phyloP scores from a whole-genome alignment of 148 eudicot genomes.

The Rhododendron ovatum region DNA sequence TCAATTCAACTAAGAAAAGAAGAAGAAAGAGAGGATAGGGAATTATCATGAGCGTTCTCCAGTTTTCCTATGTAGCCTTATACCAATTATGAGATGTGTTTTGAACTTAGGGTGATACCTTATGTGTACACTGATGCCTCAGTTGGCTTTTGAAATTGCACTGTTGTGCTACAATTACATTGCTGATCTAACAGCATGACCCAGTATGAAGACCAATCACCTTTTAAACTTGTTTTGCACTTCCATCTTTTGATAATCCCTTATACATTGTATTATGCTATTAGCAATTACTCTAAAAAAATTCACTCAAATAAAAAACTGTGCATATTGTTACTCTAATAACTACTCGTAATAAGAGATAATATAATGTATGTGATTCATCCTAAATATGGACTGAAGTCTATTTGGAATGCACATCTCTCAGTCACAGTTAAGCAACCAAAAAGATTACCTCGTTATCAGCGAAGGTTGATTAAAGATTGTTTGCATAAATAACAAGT shows the following conservation, averaged over 20 bases:
- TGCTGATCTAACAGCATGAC: background rate
- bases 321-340: background rate
- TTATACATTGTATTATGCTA: background rate
- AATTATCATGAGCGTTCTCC: background rate
- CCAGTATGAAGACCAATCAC: background rate
- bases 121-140: background rate
- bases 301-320: background rate
- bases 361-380: background rate
- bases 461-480: background rate
- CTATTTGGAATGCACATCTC: background rate
- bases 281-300: background rate
- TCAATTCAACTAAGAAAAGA: background rate
- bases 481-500: background rate
- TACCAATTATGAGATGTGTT: background rate
- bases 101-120: background rate
- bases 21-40: background rate
- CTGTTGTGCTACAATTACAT: background rate
- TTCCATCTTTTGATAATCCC: background rate
- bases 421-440: background rate
- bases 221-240: background rate
- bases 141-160: background rate
- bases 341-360: background rate
- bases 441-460: background rate
- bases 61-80: background rate
- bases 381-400: background rate